These are phyloP conservation scores for Ustilago hordei DNA, from an alignment of 1,284 basidiomycete species.

Conservation along the genomic window DNA sequence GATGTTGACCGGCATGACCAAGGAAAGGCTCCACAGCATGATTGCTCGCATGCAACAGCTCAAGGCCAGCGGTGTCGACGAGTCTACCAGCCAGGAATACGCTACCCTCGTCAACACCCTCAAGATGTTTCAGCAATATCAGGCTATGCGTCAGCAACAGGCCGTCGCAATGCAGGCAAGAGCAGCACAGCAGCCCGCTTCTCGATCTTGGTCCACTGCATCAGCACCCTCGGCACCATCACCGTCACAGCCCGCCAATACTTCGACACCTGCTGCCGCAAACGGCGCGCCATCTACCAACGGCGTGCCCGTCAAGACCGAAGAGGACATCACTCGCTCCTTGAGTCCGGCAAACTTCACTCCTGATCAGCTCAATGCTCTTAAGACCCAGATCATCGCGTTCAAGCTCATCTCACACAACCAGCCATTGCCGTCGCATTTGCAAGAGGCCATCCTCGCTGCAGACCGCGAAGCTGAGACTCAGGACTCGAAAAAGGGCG, in stretches of 20 bases:
- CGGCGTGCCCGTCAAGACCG: constrained; percentile 45
- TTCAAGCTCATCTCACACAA: constrained; percentile 86
- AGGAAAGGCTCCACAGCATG: constrained; percentile 63
- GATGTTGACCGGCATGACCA: constrained; percentile 66
- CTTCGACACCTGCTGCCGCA: constrained; percentile 28
- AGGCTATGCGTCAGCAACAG: constrained; percentile 64
- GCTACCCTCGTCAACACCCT: constrained; percentile 66
- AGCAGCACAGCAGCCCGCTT: constrained; percentile 22
- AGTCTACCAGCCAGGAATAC: constrained; percentile 69
- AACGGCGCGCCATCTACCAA: constrained; percentile 27
- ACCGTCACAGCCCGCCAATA: constrained; percentile 25
- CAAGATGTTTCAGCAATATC: constrained; percentile 66
- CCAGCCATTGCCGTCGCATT: constrained; percentile 80
- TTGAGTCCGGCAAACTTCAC: constrained; percentile 73
- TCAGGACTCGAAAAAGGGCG: constrained; percentile 72
- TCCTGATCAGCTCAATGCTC: constrained; percentile 81
- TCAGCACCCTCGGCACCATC: constrained; percentile 32
- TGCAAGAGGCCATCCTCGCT: constrained; percentile 79
- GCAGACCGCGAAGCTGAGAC: constrained; percentile 64
- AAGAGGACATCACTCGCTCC: constrained; percentile 39
- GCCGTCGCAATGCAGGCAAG: constrained; percentile 50
- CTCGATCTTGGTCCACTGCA: constrained; percentile 13
- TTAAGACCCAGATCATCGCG: constrained; percentile 88
- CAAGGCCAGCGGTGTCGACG: constrained; percentile 68
- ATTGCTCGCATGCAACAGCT: constrained; percentile 70